Conservation (phyloP, 2,329 filamentous ascomycete genomes). For the Teratosphaeria epicoccoides region DNA sequence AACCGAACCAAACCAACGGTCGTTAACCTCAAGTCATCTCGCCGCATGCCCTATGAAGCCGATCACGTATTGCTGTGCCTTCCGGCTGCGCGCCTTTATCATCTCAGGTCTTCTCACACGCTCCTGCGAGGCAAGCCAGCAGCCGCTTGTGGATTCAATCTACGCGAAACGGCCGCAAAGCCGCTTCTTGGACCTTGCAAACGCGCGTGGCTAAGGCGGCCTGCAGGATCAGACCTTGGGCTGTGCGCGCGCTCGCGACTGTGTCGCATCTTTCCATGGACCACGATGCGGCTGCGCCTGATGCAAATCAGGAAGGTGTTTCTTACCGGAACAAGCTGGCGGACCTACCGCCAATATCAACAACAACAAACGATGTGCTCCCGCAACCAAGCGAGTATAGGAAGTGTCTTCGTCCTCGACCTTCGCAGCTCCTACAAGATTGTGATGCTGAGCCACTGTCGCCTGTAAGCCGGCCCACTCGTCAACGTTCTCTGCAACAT, state of each 20-base stretch:
- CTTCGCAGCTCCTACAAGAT: slow-evolving; percentile 5
- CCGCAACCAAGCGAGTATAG: background rate
- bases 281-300: background rate
- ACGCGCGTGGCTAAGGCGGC: slow-evolving; percentile 1
- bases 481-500: slow-evolving; percentile 7
- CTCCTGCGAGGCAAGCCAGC: background rate
- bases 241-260: background rate
- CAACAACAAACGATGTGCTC: background rate
- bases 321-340: background rate
- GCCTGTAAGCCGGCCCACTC: slow-evolving; percentile 8
- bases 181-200: background rate
- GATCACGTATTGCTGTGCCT: background rate
- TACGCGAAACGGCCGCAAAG: slow-evolving; percentile 6
- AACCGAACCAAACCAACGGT: background rate
- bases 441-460: slow-evolving; percentile 13
- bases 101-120: background rate
- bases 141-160: slow-evolving; percentile 1
- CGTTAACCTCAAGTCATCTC: background rate
- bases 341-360: background rate
- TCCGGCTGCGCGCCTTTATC: background rate
- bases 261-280: background rate
- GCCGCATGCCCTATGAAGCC: background rate
- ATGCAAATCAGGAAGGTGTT: background rate
- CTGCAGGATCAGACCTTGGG: background rate
- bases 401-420: slow-evolving; percentile 2